Base-by-base conservation (phyloP, 192 early-diverging fungal genomes). In the Backusella macrospora region DNA sequence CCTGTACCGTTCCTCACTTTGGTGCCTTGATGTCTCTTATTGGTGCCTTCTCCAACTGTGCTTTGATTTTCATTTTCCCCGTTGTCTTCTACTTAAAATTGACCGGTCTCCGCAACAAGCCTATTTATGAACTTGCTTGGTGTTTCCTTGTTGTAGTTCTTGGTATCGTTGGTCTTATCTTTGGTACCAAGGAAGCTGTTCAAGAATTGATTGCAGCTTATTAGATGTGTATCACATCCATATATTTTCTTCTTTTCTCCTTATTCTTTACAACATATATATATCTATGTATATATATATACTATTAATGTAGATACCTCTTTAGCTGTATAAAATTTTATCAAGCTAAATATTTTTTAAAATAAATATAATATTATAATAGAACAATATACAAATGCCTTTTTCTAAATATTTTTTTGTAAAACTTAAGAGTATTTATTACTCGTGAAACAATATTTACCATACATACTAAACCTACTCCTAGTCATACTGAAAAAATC, bases 51-150 rank as follows among this genome's bases (percentile, higher is more conserved):
- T 86, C 90, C 45, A 94, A 92, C 69, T 90, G 86, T 48, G 81
- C 88, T 16, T 83, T 95, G 26, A 93, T 96, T 78, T 95, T 96
- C 72, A 84, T 95, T 48, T 84, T 96, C 45, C 95, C 95, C 0
- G 85, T 94, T 46, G 21, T 93, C 6, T 95, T 87, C 81, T 92
- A 95, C 71, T 84, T 91, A 48, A 89, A 88, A 80, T 73, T 96
- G 43, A 86, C 88, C 67, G 93, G 93, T 23, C 21, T 77, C n/a
- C 64, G 76, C 18, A 77, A 77, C 65, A 73, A 78, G 68, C 77
- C 77, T 5, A 47, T 70, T 9, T 78, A 79, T 52, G 81, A 88
- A 71, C 77, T 88, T 46, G 73, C 82, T 45, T 81, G 86, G 77
- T 85, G 82, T 26, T 72, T 81, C 52, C 45, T 86, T 38, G 86